Conservation (phyloP, 371 early-diverging fungal genomes). For the Rhizomucor pusillus region DNA sequence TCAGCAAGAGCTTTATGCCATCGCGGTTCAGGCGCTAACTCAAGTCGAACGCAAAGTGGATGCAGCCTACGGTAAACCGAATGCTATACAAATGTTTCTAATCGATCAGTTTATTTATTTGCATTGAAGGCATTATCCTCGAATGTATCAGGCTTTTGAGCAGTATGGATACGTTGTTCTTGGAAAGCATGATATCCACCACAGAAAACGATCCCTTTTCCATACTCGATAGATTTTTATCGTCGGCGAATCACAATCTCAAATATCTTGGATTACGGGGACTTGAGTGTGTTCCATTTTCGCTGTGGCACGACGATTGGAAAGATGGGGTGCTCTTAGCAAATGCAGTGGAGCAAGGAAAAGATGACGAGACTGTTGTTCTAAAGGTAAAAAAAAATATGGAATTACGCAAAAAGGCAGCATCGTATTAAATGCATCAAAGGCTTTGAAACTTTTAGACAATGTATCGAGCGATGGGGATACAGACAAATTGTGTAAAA, state of each 20-base stretch:
- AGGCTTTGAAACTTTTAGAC: slow-evolving; percentile 28
- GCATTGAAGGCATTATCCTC: slow-evolving; percentile 34
- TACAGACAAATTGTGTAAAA: slow-evolving; percentile 2
- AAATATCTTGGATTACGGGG: slow-evolving; percentile 44
- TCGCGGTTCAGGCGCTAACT: slow-evolving; percentile 27
- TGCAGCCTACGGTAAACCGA: slow-evolving; percentile 45
- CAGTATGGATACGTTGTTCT: slow-evolving; percentile 20
- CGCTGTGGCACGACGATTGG: slow-evolving; percentile 37
- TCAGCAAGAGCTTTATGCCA: slow-evolving; percentile 21
- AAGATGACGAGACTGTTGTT: slow-evolving; percentile 23
- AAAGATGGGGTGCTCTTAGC: slow-evolving; percentile 19
- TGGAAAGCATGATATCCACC: slow-evolving; percentile 6
- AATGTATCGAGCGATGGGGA: slow-evolving; percentile 7
- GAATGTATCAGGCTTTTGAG: slow-evolving; percentile 36
- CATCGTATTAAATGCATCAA: not conserved
- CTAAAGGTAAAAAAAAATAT: slow-evolving; percentile 12
- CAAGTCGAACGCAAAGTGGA: slow-evolving; percentile 41
- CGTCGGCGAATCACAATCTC: slow-evolving; percentile 38
- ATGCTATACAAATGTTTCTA: not conserved
- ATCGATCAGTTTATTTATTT: not conserved
- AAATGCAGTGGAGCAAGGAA: slow-evolving; percentile 6
- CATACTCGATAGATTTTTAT: slow-evolving; percentile 26
- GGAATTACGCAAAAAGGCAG: too few species aligned
- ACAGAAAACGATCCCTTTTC: slow-evolving; percentile 23
- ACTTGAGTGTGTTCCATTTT: slow-evolving; percentile 18